Conservation (phyloP, 169 alveolate species). For the Theileria sp. region DNA sequence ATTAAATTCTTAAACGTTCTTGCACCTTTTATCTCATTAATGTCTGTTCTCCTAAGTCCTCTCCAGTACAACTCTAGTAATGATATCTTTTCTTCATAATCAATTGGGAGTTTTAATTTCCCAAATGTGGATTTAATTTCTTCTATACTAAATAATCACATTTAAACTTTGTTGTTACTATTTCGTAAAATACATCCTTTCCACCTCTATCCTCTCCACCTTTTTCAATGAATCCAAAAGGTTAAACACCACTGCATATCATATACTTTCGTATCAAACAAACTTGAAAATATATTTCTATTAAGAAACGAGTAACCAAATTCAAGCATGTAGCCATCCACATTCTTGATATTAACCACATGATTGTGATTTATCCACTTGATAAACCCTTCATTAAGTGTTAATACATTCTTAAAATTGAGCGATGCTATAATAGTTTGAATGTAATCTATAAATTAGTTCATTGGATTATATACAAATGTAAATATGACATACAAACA, state of each 20-base stretch:
- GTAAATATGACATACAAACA: not conserved
- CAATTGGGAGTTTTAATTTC: slow-evolving; percentile 16
- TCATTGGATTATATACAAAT: too few relatives aligned
- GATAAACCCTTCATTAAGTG: slow-evolving; percentile 14
- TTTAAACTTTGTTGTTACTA: slow-evolving; percentile 15
- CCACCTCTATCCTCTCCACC: slow-evolving; percentile 18
- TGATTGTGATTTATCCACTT: not conserved
- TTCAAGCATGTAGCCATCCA: slow-evolving; percentile 15
- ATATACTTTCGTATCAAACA: not conserved
- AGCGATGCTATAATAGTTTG: not conserved
- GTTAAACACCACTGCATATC: slow-evolving; percentile 26
- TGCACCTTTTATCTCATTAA: slow-evolving; percentile 23
- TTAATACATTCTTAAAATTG: not conserved
- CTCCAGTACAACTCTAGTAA: slow-evolving; percentile 53
- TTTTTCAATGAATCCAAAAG: slow-evolving; percentile 23
- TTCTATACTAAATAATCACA: slow-evolving; percentile 7
- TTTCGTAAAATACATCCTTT: slow-evolving; percentile 22
- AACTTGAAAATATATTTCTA: slow-evolving; percentile 41
- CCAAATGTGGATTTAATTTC: not conserved
- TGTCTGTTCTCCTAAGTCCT: slow-evolving; percentile 34
- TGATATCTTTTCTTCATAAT: slow-evolving; percentile 52
- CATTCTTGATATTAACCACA: slow-evolving; percentile 5
- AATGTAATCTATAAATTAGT: not conserved
- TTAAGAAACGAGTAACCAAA: slow-evolving; percentile 18
- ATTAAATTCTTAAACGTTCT: slow-evolving; percentile 21